These are phyloP conservation scores for Vachellia collinsii DNA, from an alignment of 306 rosid species.

Conservation along the genomic window DNA sequence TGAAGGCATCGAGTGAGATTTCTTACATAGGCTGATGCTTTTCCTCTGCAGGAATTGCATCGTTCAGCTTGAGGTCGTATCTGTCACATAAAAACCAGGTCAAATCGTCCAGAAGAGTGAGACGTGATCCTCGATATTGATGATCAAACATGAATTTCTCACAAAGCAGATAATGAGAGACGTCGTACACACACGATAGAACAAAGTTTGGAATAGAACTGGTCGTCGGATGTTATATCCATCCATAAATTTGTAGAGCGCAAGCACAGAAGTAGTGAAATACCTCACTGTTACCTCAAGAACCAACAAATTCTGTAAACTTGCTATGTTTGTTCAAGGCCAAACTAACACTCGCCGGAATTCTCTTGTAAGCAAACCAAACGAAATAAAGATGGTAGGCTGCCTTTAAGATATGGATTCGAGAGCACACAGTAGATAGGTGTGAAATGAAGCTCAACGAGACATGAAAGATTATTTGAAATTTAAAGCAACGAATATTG, in stretches of 20 bases:
- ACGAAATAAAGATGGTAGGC: not conserved
- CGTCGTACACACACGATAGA: not conserved
- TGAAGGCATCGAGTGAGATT: not conserved
- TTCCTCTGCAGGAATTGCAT: slow-evolving; percentile 91
- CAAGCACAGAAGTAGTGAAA: not conserved
- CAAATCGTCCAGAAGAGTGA: slow-evolving; percentile 19
- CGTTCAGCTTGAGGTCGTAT: slow-evolving; percentile 72
- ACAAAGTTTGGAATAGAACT: not conserved
- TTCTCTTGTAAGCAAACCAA: not conserved
- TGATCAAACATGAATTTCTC: not conserved
- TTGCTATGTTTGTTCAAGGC: not conserved
- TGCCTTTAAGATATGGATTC: not conserved
- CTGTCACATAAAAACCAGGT: slow-evolving; percentile 45
- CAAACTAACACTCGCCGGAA: not conserved
- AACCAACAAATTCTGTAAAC: not conserved
- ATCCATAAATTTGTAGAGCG: not conserved
- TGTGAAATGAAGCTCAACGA: not conserved
- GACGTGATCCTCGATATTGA: slow-evolving; percentile 21
- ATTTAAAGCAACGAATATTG: not conserved
- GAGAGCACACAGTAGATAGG: not conserved
- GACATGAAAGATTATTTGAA: not conserved
- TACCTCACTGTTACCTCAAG: not conserved
- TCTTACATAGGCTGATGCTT: slow-evolving; percentile 85
- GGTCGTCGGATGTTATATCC: not conserved
- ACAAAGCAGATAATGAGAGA: slow-evolving; percentile 5